Base-by-base conservation (phyloP, 2,329 filamentous ascomycete species). In the Monilinia vaccinii-corymbosi region DNA sequence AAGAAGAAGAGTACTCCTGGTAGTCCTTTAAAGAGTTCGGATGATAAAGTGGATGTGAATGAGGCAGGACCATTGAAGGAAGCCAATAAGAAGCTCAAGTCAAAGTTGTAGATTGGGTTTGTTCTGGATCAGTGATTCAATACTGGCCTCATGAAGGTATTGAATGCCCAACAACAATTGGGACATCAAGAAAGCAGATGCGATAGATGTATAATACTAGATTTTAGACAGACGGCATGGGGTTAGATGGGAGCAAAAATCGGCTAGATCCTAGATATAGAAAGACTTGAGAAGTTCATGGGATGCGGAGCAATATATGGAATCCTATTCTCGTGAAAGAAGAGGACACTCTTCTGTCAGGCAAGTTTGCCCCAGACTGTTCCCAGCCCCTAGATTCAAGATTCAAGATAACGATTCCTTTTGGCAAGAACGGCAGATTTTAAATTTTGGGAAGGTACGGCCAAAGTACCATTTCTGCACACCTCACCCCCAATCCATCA, bases 1-100 rank as follows among this genome's bases (percentile, higher is more conserved):
- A 82, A 82, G 76, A 83, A 83, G 77, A 78, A 60, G 49, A 50
- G 28, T 13, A 68, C 62, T 63, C 72, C 70, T 64, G 74, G 70
- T 38, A 71, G 62, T 62, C 72, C 62, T 55, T 62, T 40, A 56
- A 70, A 69, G 67, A 69, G 63, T 61, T 75, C 67, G 2, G 66
- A 69, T 66, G 68, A 68, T 16, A 56, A 65, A 28, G 60, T 65
- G 11, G 68, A 68, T 18, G 56, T 61, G 52, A 72, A 72, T 59
- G 76, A 78, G 69, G 75, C 74, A 4, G 73, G 72, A 44, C 71
- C 72, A 40, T 62, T 79, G 66, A 71, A 69, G 61, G 69, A 75
- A 16, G 60, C 65, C 46, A 71, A 68, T 31, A 59, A 64, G 58
- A 51, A 55, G 42, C 67, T 70, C 42, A 64, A 60, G 50, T 63